phyloP scores from a whole-genome alignment of 176 grass and related monocot species.

The Phoenix roebelenii region DNA sequence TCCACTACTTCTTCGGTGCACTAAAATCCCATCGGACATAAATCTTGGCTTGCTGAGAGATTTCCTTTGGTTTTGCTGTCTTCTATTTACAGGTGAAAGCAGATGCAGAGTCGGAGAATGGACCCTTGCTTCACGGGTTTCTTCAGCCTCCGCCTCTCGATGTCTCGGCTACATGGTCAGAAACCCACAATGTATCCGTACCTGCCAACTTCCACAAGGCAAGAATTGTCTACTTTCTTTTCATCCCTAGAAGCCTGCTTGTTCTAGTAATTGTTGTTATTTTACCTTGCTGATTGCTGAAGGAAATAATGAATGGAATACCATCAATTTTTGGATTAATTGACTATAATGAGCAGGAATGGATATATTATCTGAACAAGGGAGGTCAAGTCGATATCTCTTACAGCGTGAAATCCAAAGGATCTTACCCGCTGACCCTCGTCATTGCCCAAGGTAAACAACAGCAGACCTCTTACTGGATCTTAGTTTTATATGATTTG shows the following conservation, averaged over 20 bases:
- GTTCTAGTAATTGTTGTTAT: too few species aligned
- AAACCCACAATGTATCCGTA: conserved; percentile 33
- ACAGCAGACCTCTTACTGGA: not conserved
- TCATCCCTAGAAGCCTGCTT: too few species aligned
- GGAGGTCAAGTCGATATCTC: conserved; percentile 33
- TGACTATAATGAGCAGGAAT: conserved; percentile 32
- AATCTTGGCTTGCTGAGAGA: too few species aligned
- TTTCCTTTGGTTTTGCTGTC: not conserved
- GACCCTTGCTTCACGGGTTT: conserved; percentile 37
- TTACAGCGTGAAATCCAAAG: conserved; percentile 33
- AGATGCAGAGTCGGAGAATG: conserved; percentile 10
- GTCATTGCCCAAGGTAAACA: conserved; percentile 44
- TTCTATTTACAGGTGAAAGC: conserved; percentile 27
- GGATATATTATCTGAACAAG: conserved; percentile 54
- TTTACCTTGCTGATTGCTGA: too few species aligned
- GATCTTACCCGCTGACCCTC: conserved; percentile 30
- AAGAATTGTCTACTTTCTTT: not conserved
- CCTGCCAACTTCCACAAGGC: conserved; percentile 43
- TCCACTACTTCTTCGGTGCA: not conserved
- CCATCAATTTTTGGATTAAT: not conserved
- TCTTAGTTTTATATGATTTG: not conserved
- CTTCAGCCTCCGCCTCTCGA: conserved; percentile 31
- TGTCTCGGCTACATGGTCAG: conserved; percentile 35
- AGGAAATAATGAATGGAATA: too few species aligned
- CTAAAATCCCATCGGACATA: too few species aligned